These are phyloP conservation scores for Stenocarpella maydis DNA, from an alignment of 2,329 filamentous ascomycete genomes.

Conservation along the genomic window DNA sequence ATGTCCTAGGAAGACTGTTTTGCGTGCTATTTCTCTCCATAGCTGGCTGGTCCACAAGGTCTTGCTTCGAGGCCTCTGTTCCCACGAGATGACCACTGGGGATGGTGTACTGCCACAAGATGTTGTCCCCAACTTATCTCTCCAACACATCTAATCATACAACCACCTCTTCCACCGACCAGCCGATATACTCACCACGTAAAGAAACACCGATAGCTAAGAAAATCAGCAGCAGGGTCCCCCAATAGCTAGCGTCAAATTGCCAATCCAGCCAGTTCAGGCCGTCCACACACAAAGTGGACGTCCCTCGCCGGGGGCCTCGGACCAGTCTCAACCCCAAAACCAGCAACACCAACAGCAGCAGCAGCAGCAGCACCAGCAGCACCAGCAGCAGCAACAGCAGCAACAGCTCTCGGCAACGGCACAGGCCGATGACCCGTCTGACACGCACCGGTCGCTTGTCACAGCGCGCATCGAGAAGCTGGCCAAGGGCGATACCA, in stretches of 20 bases:
- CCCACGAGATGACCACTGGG: background rate
- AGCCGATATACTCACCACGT: background rate
- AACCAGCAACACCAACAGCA: background rate
- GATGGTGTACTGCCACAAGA: background rate
- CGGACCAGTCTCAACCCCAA: conserved; percentile 37
- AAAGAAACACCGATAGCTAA: background rate
- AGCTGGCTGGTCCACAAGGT: background rate
- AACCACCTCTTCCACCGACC: background rate
- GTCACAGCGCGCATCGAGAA: conserved; percentile 81
- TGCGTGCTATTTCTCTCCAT: background rate
- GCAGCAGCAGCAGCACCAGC: background rate
- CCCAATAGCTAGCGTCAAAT: background rate
- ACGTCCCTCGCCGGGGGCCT: conserved; percentile 43
- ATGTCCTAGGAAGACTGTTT: background rate
- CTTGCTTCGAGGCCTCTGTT: background rate
- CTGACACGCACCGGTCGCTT: conserved; percentile 54
- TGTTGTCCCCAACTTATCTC: background rate
- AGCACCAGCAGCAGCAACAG: conserved; percentile 31
- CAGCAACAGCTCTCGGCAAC: conserved; percentile 39
- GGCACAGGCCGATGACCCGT: conserved; percentile 36
- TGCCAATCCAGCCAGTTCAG: conserved; percentile 27
- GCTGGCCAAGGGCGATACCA: conserved; percentile 74
- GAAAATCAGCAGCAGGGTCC: conserved; percentile 22
- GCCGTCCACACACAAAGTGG: conserved; percentile 27
- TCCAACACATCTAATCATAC: background rate